A percentile compares a stretch with the other conserved stretches of the same genome.
Conservation (phyloP, 179 eudicot genomes). For the Silene vulgaris region DNA sequence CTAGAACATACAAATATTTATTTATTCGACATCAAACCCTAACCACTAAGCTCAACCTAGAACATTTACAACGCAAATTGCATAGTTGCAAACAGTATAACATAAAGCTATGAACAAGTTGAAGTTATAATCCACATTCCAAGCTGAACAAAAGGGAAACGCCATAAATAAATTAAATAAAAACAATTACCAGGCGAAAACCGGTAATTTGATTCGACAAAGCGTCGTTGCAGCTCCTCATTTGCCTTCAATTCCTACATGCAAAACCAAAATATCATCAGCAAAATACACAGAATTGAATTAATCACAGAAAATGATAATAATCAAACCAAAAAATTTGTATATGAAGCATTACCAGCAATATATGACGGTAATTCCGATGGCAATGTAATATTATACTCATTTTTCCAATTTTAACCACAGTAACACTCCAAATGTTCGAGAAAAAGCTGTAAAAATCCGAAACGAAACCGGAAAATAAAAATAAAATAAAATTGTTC, state of each 20-base stretch:
- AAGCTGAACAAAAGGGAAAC: conserved; percentile 5
- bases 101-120: conserved; percentile 18
- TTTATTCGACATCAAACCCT: neutral
- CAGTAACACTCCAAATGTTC: neutral
- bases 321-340: neutral
- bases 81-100: neutral
- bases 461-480: neutral
- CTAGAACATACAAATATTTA: neutral
- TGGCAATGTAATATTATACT: neutral
- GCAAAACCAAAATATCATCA: neutral
- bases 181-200: neutral
- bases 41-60: neutral
- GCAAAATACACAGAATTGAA: neutral
- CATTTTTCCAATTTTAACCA: neutral
- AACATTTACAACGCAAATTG: neutral
- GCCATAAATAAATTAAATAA: neutral
- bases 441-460: neutral
- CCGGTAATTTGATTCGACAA: neutral
- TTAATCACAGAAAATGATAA: neutral
- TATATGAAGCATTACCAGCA: neutral
- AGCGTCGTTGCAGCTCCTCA: neutral
- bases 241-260: neutral
- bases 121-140: neutral
- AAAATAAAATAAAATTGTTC: neutral
- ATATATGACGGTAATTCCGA: neutral